A percentile compares a stretch with the other conserved stretches of the same genome.
Evolutionary conservation across 2,329 filamentous ascomycete species (phyloP).

Genomic region (Fusarium sp.): DNA sequence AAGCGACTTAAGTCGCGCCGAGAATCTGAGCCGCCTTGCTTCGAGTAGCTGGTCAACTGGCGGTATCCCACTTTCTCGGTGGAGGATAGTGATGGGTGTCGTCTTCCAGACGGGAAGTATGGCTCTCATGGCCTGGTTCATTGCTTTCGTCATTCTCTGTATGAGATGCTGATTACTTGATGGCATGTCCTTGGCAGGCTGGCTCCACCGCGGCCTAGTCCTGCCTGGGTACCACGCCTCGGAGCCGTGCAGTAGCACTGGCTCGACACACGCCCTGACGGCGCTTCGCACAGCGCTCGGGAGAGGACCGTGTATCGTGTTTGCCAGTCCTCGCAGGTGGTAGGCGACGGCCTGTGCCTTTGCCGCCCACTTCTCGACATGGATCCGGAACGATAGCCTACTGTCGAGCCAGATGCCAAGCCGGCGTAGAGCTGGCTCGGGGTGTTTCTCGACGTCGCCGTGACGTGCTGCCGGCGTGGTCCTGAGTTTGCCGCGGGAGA

Average conservation of each 20-base stretch:
- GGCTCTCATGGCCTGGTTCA: neutral
- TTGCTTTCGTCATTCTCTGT: constrained; percentile 10
- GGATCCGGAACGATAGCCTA: neutral
- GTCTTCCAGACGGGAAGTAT: neutral
- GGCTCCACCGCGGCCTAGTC: neutral
- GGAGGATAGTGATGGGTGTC: constrained; percentile 8
- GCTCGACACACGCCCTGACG: neutral
- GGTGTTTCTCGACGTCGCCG: neutral
- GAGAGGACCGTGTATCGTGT: neutral
- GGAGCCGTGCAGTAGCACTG: neutral
- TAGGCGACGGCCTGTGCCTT: neutral
- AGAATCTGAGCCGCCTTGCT: constrained; percentile 11
- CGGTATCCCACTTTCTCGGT: constrained; percentile 12
- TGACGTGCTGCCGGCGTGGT: neutral
- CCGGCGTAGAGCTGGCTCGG: neutral
- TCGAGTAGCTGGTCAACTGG: constrained; percentile 17
- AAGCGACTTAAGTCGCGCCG: neutral
- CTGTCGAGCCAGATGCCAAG: neutral
- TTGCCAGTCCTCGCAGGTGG: neutral
- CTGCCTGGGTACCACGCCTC: neutral
- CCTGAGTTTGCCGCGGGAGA: neutral
- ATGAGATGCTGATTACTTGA: constrained; percentile 11
- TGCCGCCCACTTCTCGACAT: neutral
- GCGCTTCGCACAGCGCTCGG: neutral
- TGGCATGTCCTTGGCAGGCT: constrained; percentile 1